These are phyloP conservation scores for Pichia sp. DNA, from an alignment of 1,139 yeast species.

Conservation along the genomic window DNA sequence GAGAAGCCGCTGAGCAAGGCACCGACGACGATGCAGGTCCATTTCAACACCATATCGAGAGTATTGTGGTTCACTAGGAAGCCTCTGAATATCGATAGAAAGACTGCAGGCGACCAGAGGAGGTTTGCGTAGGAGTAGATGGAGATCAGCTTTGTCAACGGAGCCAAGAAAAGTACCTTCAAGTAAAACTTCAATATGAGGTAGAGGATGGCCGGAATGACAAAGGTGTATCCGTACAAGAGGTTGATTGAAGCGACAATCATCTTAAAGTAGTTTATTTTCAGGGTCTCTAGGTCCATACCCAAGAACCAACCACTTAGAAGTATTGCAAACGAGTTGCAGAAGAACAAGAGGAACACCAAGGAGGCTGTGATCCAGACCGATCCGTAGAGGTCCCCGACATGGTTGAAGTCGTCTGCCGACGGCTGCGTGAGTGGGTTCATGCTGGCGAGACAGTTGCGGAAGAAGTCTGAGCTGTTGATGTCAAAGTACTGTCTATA, in stretches of 20 bases:
- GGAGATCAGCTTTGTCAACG: constrained; percentile 46
- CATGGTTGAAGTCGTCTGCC: constrained; percentile 37
- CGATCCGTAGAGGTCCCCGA: constrained; percentile 73
- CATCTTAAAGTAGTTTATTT: constrained; percentile 44
- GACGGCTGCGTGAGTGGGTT: constrained; percentile 41
- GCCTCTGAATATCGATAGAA: constrained; percentile 49
- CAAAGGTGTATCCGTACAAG: constrained; percentile 68
- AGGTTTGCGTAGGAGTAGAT: constrained; percentile 77
- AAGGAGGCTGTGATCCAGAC: constrained; percentile 82
- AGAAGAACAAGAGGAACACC: constrained; percentile 66
- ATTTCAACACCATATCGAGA: constrained; percentile 37
- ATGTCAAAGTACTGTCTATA: constrained; percentile 62
- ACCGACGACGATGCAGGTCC: constrained; percentile 46
- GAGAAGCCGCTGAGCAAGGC: constrained; percentile 49
- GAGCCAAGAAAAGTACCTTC: constrained; percentile 37
- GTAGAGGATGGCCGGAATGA: constrained; percentile 57
- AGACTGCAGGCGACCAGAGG: constrained; percentile 75
- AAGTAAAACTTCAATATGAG: constrained; percentile 43
- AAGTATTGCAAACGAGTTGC: constrained; percentile 61
- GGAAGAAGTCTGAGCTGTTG: constrained; percentile 56
- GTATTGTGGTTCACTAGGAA: constrained; percentile 38
- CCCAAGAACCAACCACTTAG: constrained; percentile 35
- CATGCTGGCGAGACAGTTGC: constrained; percentile 40
- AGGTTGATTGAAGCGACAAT: constrained; percentile 63
- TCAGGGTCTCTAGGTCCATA: constrained; percentile 28